Evolutionary conservation across 257 asterid species (phyloP).

Genomic region (Primulina huaijiensis): DNA sequence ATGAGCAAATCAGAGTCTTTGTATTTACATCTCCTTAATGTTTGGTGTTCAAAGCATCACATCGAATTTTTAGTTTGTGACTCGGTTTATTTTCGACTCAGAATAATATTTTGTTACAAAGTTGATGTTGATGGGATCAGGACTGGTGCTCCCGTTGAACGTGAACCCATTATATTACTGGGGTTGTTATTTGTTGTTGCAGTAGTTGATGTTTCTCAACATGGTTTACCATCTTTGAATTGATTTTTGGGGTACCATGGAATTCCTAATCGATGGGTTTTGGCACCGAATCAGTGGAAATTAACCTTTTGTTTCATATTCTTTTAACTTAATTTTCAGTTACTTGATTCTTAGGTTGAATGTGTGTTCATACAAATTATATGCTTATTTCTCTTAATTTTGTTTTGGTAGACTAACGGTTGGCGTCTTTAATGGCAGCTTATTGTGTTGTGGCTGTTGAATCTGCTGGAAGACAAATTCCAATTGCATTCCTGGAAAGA

Average conservation of each 20-base stretch:
- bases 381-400: not conserved
- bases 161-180: not conserved
- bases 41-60: not conserved
- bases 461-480: constrained; percentile 50
- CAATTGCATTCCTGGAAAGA: constrained; percentile 46
- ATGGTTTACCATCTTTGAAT: not conserved
- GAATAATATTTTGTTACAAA: not conserved
- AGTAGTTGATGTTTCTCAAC: not conserved
- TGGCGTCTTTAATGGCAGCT: constrained; percentile 28
- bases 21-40: not conserved
- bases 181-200: not conserved
- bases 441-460: constrained; percentile 56
- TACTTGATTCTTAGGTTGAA: too few species aligned
- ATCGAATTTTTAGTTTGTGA: too few species aligned
- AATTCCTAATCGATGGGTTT: not conserved
- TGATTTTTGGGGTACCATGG: not conserved
- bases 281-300: not conserved
- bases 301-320: not conserved
- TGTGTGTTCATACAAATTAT: not conserved
- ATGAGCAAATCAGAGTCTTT: not conserved
- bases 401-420: not conserved
- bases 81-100: not conserved
- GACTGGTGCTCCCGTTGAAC: not conserved
- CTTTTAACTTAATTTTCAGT: not conserved
- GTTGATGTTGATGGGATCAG: not conserved